These are phyloP conservation scores for Stylonectria norvegica DNA, from an alignment of 2,329 filamentous ascomycete genomes.

Conservation along the genomic window DNA sequence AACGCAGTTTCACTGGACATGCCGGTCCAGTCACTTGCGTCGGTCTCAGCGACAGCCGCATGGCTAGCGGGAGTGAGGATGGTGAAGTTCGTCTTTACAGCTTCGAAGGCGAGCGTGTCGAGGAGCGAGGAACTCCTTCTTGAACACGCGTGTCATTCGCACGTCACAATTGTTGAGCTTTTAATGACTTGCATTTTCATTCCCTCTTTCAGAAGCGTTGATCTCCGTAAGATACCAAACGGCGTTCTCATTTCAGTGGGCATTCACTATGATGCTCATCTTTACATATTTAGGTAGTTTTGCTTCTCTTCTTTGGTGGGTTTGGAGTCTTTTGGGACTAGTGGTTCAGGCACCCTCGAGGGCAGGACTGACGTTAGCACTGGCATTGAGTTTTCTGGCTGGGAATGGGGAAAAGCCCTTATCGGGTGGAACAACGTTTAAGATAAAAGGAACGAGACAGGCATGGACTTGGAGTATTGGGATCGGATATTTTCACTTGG, in stretches of 20 bases:
- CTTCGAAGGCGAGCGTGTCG: slow-evolving; percentile 56
- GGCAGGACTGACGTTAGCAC: too few species aligned
- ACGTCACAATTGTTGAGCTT: neutral
- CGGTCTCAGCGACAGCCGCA: slow-evolving; percentile 80
- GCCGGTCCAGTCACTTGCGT: slow-evolving; percentile 90
- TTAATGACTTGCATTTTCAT: neutral
- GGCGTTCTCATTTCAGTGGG: slow-evolving; percentile 1
- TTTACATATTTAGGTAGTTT: slow-evolving; percentile 2
- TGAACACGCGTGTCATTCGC: slow-evolving; percentile 24
- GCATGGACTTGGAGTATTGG: too few species aligned
- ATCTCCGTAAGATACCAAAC: slow-evolving; percentile 7
- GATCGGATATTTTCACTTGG: too few species aligned
- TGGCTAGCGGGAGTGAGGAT: slow-evolving; percentile 92
- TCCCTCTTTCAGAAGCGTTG: slow-evolving; percentile 4
- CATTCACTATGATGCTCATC: slow-evolving; percentile 1
- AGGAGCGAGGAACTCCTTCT: slow-evolving; percentile 50
- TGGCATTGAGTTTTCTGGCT: too few species aligned
- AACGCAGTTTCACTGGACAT: slow-evolving; percentile 88
- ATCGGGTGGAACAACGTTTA: too few species aligned
- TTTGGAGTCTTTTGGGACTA: slow-evolving; percentile 8
- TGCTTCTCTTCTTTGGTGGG: slow-evolving; percentile 13
- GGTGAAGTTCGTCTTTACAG: slow-evolving; percentile 84
- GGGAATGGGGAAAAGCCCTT: too few species aligned
- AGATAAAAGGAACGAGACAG: too few species aligned
- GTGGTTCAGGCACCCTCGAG: too few species aligned